A percentile compares a stretch with the other conserved stretches of the same genome.
These are phyloP conservation scores for Santalum album DNA, from an alignment of 164 flowering plant genomes.

Conservation along the genomic window DNA sequence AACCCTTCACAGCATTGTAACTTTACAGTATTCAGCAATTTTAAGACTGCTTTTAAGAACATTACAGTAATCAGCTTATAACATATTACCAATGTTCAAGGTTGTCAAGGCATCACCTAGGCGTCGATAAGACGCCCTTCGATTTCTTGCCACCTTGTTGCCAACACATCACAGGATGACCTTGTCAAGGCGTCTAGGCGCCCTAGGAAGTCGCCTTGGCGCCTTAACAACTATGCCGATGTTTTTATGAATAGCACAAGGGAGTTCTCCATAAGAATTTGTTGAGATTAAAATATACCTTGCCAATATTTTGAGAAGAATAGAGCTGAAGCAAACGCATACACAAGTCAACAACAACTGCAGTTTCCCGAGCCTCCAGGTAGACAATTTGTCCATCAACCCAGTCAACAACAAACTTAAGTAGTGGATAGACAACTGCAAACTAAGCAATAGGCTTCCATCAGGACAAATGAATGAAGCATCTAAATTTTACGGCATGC, in stretches of 20 bases:
- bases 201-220: no score
- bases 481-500: background rate
- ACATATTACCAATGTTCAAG: no score
- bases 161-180: no score
- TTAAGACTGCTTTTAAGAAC: no score
- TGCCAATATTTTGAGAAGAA: conserved; percentile 92
- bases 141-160: no score
- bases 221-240: no score
- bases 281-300: conserved; percentile 31
- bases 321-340: conserved; percentile 82
- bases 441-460: conserved; percentile 40
- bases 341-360: conserved; percentile 65
- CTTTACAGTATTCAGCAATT: no score
- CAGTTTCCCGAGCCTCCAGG: conserved; percentile 77
- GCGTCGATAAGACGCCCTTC: no score
- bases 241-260: background rate
- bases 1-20: no score
- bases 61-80: no score
- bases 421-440: conserved; percentile 78
- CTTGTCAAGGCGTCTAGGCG: no score
- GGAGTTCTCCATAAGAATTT: background rate
- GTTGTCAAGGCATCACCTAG: no score
- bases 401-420: conserved; percentile 89
- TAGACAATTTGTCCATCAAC: conserved; percentile 86
- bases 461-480: conserved; percentile 12